These are phyloP conservation scores for Ustilago shanxiensis DNA, from an alignment of 1,284 basidiomycete species.

Conservation along the genomic window DNA sequence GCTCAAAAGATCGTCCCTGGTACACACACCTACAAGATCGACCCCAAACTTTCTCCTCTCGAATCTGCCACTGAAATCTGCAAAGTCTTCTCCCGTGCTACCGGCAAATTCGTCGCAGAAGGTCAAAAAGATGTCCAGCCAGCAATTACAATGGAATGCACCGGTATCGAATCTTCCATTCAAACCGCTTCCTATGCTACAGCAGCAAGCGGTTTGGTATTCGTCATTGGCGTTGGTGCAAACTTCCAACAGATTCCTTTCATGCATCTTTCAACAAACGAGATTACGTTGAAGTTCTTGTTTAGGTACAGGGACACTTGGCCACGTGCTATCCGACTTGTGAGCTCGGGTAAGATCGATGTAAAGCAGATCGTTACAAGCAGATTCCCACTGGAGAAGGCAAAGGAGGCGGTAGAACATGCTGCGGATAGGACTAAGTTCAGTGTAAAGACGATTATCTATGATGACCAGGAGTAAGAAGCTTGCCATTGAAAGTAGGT, in stretches of 20 bases:
- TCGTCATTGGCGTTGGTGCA: constrained; percentile 74
- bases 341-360: constrained; percentile 82
- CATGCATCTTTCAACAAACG: constrained; percentile 73
- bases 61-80: constrained; percentile 58
- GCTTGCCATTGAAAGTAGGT: no score
- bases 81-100: constrained; percentile 53
- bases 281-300: constrained; percentile 73
- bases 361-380: constrained; percentile 90
- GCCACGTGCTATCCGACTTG: constrained; percentile 84
- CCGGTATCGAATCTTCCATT: constrained; percentile 88
- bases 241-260: constrained; percentile 70
- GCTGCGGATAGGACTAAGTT: constrained; percentile 76
- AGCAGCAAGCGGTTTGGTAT: constrained; percentile 72
- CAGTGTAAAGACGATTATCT: constrained; percentile 63
- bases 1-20: constrained; percentile 73
- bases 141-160: constrained; percentile 77
- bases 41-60: constrained; percentile 35
- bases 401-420: constrained; percentile 83
- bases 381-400: constrained; percentile 80
- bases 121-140: constrained; percentile 50
- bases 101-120: constrained; percentile 43
- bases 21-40: constrained; percentile 70
- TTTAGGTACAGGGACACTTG: constrained; percentile 74
- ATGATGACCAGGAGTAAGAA: constrained; percentile 53
- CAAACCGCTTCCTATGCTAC: constrained; percentile 76